phyloP scores from a whole-genome alignment of 2,329 filamentous ascomycete species.

The Colletotrichum lupini region DNA sequence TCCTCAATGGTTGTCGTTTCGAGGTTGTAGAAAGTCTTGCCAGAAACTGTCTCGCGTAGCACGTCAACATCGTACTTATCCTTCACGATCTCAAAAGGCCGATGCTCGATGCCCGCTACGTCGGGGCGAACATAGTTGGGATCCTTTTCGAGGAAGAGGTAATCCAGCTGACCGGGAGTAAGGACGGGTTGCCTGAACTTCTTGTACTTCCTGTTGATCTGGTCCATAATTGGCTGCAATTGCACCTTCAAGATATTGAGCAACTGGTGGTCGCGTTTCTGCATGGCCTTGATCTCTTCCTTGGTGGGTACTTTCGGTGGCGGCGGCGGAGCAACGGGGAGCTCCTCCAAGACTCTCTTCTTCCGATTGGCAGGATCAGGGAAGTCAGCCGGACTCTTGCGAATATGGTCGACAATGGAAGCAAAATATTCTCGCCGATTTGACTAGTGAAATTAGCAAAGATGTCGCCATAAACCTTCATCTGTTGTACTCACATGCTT shows the following conservation, averaged over 20 bases:
- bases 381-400: constrained; percentile 84
- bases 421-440: constrained; percentile 85
- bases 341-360: constrained; percentile 81
- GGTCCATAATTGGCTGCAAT: constrained; percentile 96
- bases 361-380: constrained; percentile 89
- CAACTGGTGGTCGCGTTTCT: constrained; percentile 83
- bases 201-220: constrained; percentile 90
- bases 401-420: constrained; percentile 79
- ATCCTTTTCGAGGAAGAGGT: constrained; percentile 86
- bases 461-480: neutral
- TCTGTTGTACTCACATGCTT: constrained; percentile 59
- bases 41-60: constrained; percentile 77
- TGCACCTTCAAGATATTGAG: constrained; percentile 89
- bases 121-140: constrained; percentile 74
- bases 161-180: constrained; percentile 77
- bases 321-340: constrained; percentile 80
- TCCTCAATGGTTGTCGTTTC: constrained; percentile 95
- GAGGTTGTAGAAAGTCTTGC: constrained; percentile 94
- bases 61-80: constrained; percentile 84
- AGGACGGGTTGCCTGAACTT: constrained; percentile 88
- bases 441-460: constrained; percentile 51
- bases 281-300: constrained; percentile 82
- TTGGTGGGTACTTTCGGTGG: constrained; percentile 77
- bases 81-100: constrained; percentile 82
- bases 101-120: constrained; percentile 62